Base-by-base conservation (phyloP, 2,329 filamentous ascomycete genomes). In the Sporothrix inflata region DNA sequence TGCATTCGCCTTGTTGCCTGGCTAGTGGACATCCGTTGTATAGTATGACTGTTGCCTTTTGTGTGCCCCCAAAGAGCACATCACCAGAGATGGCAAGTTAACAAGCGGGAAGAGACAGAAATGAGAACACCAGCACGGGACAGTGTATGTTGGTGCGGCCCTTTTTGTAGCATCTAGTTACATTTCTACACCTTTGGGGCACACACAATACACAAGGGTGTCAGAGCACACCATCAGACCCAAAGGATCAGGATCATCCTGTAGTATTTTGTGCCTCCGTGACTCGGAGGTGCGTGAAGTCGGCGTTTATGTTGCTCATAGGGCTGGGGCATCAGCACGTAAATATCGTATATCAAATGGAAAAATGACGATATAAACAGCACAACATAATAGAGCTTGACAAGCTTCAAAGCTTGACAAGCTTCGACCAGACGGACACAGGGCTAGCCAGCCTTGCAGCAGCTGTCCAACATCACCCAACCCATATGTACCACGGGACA, bases 1-100 rank as follows among this genome's bases (percentile, higher is more conserved):
- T 11, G n/a, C 34, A 53, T 55, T 42, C 49, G 66, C 49, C 66
- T 69, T 69, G 66, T 42, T 69, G 66, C 49, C 66, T 69, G 49
- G 34, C 49, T 27, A 55, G 49, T 30, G 21, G 49, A 21, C 49
- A 55, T n/a, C 16, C 7, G 11, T 24, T 38, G 16, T 34, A 14
- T 11, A 21, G 14, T 49, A 51, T 49, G 63, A n/a, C 38, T 65
- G 38, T 65, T 27, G 38, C 60, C 60, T 45, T 45, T 42, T 4
- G 38, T 45, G 38, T 19, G 38, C 11, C 38, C 21, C 27, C n/a
- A 65, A 27, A 40, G 47, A 42, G 34, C 14, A 60, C 30, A 38
- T 38, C 27, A 4, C 55, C 12, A 21, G 19, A 38, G 8, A 60
- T 21, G 16, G 30, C 30, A 60, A 38, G 3, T 60, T 6, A 63